These are phyloP conservation scores for Suillus weaverae DNA, from an alignment of 768 basidiomycete species.

Conservation along the genomic window DNA sequence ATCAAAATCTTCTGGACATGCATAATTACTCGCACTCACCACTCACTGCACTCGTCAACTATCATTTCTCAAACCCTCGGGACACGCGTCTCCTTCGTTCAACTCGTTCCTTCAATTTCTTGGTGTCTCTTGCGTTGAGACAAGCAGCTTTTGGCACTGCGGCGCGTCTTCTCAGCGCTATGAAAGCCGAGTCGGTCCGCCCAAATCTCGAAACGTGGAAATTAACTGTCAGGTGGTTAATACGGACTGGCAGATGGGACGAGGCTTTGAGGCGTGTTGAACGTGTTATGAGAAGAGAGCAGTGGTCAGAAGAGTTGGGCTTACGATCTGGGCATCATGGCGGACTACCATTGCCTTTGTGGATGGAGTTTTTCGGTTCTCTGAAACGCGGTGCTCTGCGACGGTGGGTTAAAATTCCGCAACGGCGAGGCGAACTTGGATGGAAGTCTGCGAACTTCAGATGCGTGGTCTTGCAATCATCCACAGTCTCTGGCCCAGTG, in stretches of 20 bases:
- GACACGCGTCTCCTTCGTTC: constrained; percentile 28
- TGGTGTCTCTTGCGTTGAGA: constrained; percentile 51
- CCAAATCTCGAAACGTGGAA: constrained; percentile 56
- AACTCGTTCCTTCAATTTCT: constrained; percentile 44
- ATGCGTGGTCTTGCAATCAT: constrained; percentile 14
- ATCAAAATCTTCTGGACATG: constrained; percentile 30
- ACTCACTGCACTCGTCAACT: constrained; percentile 19
- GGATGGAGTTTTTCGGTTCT: constrained; percentile 61
- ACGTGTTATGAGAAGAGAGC: constrained; percentile 14
- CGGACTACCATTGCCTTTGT: constrained; percentile 47
- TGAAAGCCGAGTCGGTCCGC: constrained; percentile 43
- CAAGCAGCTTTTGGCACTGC: constrained; percentile 49
- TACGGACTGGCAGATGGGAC: constrained; percentile 57
- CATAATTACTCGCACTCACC: constrained; percentile 19
- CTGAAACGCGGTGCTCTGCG: constrained; percentile 37
- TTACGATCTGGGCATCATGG: constrained; percentile 4
- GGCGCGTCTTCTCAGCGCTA: constrained; percentile 43
- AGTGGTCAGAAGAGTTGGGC: constrained; percentile 14
- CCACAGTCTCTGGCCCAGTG: constrained; percentile 16
- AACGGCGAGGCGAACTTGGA: background rate
- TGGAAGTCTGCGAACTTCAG: background rate
- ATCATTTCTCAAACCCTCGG: constrained; percentile 28
- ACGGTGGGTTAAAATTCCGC: constrained; percentile 13
- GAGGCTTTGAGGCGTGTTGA: constrained; percentile 52
- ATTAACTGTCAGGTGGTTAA: constrained; percentile 55